Percentiles rank a stretch among this genome's conserved stretches.
Conservation (phyloP, 495 filamentous ascomycete species). For the Penicillium lividum region DNA sequence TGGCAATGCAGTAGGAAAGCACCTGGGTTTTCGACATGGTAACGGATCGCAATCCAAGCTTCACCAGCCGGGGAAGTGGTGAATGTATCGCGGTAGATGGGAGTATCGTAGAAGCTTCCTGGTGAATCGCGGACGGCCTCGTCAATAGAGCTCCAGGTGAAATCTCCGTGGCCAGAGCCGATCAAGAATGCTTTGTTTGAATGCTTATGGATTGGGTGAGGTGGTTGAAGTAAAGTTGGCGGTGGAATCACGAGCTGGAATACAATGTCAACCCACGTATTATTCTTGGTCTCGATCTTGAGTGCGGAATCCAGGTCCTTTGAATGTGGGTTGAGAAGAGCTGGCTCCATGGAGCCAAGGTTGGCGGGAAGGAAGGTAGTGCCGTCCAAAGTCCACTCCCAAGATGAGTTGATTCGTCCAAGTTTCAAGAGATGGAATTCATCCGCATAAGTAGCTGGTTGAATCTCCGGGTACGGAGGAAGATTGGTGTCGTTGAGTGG, state of each 20-base stretch:
- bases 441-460: slow-evolving; percentile 34
- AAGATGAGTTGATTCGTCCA: slow-evolving; percentile 35
- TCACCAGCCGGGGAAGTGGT: slow-evolving; percentile 35
- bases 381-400: slow-evolving; percentile 42
- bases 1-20: slow-evolving; percentile 57
- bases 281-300: slow-evolving; percentile 47
- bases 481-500: slow-evolving; percentile 33
- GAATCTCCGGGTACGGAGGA: slow-evolving; percentile 35
- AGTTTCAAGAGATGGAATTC: slow-evolving; percentile 38
- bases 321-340: slow-evolving; percentile 35
- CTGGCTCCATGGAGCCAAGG: slow-evolving; percentile 22
- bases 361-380: slow-evolving; percentile 22
- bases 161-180: slow-evolving; percentile 41
- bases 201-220: slow-evolving; percentile 59
- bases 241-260: slow-evolving; percentile 29
- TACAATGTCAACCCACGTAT: slow-evolving; percentile 55
- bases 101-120: slow-evolving; percentile 48
- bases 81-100: slow-evolving; percentile 45
- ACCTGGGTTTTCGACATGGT: slow-evolving; percentile 53
- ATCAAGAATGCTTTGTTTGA: slow-evolving; percentile 48
- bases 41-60: slow-evolving; percentile 46
- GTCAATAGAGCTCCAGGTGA: slow-evolving; percentile 42
- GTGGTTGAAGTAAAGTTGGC: slow-evolving; percentile 23
- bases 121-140: slow-evolving; percentile 41
- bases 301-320: slow-evolving; percentile 24